A percentile compares a stretch with the other conserved stretches of the same genome.
Conservation (phyloP, 352 stramenopile species). For the Phytophthora gonapodyides region DNA sequence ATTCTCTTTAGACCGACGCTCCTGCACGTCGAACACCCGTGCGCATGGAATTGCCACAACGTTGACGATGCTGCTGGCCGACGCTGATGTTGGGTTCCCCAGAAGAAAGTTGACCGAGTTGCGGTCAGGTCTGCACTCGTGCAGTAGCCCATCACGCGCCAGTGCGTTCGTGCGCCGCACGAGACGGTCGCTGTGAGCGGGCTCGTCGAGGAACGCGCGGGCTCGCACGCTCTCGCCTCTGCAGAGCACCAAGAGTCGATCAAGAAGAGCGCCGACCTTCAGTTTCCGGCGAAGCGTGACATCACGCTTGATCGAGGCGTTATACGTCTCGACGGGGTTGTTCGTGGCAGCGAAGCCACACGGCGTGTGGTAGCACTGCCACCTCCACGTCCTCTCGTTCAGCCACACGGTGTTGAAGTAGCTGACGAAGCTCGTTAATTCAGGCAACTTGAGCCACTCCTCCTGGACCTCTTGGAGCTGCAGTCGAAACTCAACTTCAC, state of each 20-base stretch:
- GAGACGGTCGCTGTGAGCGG: neutral
- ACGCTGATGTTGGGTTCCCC: neutral
- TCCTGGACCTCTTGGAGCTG: neutral
- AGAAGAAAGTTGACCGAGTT: conserved; percentile 14
- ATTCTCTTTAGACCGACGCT: neutral
- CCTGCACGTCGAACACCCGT: neutral
- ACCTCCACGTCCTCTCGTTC: conserved; percentile 10
- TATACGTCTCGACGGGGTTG: conserved; percentile 34
- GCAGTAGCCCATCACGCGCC: neutral
- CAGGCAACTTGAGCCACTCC: neutral
- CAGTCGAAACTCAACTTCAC: neutral
- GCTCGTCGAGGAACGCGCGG: neutral
- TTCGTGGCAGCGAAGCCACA: conserved; percentile 27
- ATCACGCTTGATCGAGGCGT: conserved; percentile 27
- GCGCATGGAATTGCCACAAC: neutral
- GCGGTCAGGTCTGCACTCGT: neutral
- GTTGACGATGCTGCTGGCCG: neutral
- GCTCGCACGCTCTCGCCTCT: neutral
- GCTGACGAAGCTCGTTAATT: neutral
- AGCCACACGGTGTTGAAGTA: conserved; percentile 14
- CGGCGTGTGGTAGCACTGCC: conserved; percentile 27
- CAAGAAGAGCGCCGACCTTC: conserved; percentile 12
- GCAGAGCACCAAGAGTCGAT: neutral
- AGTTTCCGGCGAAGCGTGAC: conserved; percentile 14
- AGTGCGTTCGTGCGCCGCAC: neutral